phyloP scores from a whole-genome alignment of 192 early-diverging fungal genomes.

The Backusella australiensis region DNA sequence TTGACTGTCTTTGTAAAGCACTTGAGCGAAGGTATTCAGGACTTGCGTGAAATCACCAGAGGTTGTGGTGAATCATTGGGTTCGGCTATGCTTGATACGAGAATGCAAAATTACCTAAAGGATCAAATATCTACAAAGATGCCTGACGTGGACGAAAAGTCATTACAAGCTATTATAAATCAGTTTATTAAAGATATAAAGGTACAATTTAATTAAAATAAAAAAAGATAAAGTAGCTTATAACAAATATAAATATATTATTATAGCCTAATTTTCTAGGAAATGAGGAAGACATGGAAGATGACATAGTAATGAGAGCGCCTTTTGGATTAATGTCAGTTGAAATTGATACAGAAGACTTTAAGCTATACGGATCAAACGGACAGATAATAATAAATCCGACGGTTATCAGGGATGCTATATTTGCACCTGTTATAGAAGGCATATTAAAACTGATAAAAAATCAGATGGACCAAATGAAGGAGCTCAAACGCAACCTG shows the following conservation, averaged over 20 bases:
- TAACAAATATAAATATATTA: background rate
- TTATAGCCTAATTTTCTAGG: conserved; percentile 39
- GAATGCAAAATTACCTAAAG: conserved; percentile 43
- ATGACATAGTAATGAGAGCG: conserved; percentile 16
- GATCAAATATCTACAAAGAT: conserved; percentile 35
- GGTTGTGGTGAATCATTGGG: conserved; percentile 54
- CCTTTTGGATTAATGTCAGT: background rate
- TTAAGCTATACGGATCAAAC: conserved; percentile 34
- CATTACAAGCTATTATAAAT: conserved; percentile 31
- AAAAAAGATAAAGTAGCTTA: background rate
- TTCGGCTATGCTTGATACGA: conserved; percentile 43
- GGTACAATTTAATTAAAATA: conserved; percentile 11
- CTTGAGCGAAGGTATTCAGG: background rate
- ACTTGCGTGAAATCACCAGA: conserved; percentile 46
- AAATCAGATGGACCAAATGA: conserved; percentile 38
- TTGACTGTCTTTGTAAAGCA: conserved; percentile 18
- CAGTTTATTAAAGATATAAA: conserved; percentile 47
- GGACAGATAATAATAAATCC: conserved; percentile 18
- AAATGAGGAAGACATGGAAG: conserved; percentile 31
- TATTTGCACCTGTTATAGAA: conserved; percentile 48
- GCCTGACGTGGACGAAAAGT: conserved; percentile 12
- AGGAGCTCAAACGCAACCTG: conserved; percentile 26
- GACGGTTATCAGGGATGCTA: conserved; percentile 30
- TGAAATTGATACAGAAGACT: background rate
- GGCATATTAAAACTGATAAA: conserved; percentile 43